Base-by-base conservation (phyloP, 179 eudicot genomes). In the Beta corolliflora region DNA sequence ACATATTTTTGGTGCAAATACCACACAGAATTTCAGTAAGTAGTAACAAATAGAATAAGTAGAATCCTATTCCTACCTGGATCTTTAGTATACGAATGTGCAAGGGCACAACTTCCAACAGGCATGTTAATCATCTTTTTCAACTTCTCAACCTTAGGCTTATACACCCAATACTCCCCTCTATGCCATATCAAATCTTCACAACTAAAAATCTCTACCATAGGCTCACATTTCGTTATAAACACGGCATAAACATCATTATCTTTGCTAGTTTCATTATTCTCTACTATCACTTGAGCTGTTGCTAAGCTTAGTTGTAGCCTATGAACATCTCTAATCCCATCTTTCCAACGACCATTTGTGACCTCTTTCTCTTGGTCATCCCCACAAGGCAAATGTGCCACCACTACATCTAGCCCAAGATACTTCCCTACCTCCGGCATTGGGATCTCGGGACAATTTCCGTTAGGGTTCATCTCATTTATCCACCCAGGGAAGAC, bases 171-270 rank as follows among this genome's bases (percentile, higher is more conserved):
- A 60, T 79, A 80, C 54, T 87, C 86, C 0, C 85, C 91, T 59
- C 85, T 85, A 81, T 89, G 88, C 94, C 85, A 87, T 69, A 90
- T 44, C 58, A 88, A 75, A 84, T 93, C 98, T 31, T 93, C 93
- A 71, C 96, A 93, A 77, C 91, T 79, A 70, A 91, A 93, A 0
- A 93, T 79, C 85, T 92, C 97, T 85, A 84, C 60, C 96, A 93
- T 92, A n/a, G 98, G 93, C 73, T 86, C 92, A 73, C 94, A 93
- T 25, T 83, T 70, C 0, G 90, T 88, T 0, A 91, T 11, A 19
- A 93, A 92, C 79, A 92, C 92, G 3, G 77, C 91, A 29, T 85
- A 83, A 7, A 86, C 87, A 25, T 82, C 81, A 44, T 76, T 54
- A 19, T 69, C 74, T 19, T 77, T 59, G 9, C 9, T 73, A 58